Evolutionary conservation across 306 rosid genomes (phyloP), one percentile per base, ranked within the genome.

Genomic region (Cicer bijugum): DNA sequence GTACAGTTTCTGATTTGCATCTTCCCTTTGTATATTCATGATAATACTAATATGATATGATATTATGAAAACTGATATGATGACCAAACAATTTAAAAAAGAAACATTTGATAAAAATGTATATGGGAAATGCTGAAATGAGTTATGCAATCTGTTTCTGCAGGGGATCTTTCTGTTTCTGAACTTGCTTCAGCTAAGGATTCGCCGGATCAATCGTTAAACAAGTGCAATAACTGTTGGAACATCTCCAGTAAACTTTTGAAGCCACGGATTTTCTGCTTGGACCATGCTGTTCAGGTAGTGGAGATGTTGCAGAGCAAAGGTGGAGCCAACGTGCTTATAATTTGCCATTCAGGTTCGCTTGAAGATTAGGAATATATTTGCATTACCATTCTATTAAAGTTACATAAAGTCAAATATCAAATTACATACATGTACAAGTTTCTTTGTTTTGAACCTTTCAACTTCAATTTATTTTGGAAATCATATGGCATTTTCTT

Each of bases 341-440:
- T 90, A 53, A 89, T 90, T 81, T 91, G 99, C 83, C 99, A 94
- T 91, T 91, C 99, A 83, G 99, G 99, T 94, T 80, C 53, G 84
- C 77, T 35, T 62, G 55, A 80, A 37, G 59, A 28, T 48, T 67
- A 59, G 46, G 33, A 33, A 64, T 55, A 9, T 50, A n/a, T 61
- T 47, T 67, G 33, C 14, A 17, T 50, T 59, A 10, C 71, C 46
- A 71, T 72, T 79, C 43, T 70, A 42, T 44, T 64, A 23, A 57
- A 53, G 44, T 72, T 61, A 37, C 12, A 38, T 45, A 33, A 65
- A 56, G 37, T 69, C 58, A 14, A 20, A 44, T 68, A 63, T 57
- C 63, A 40, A 53, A 64, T 69, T 83, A n/a, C 66, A 38, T 16
- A 59, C 69, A 58, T 76, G 73, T 47, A 42, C 7, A 57, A 33